These are phyloP conservation scores for Tulasnella sp. DNA, from an alignment of 768 basidiomycete genomes.

Conservation along the genomic window DNA sequence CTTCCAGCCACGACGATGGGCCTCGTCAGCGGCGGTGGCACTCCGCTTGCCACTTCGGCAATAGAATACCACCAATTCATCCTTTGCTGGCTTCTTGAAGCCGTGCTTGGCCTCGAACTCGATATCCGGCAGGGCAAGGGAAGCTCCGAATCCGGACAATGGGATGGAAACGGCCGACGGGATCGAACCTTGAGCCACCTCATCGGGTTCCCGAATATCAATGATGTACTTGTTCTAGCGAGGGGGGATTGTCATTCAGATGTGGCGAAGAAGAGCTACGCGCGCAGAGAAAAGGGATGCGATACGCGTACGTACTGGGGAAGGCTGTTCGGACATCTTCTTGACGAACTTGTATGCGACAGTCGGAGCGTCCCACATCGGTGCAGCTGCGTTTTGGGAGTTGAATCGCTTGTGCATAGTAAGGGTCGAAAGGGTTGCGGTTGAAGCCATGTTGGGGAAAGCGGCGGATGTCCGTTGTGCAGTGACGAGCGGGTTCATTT, in stretches of 20 bases:
- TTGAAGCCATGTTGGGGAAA: background rate
- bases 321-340: constrained; percentile 62
- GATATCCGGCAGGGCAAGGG: constrained; percentile 44
- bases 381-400: background rate
- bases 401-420: background rate
- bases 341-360: constrained; percentile 75
- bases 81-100: constrained; percentile 57
- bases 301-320: constrained; percentile 30
- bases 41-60: constrained; percentile 84
- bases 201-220: constrained; percentile 89
- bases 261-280: constrained; percentile 14
- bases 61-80: constrained; percentile 77
- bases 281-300: too few species aligned
- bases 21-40: constrained; percentile 68
- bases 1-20: constrained; percentile 66
- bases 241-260: background rate
- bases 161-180: constrained; percentile 88
- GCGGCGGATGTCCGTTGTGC: background rate
- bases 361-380: constrained; percentile 53
- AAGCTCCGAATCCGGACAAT: constrained; percentile 58
- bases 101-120: constrained; percentile 54
- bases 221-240: constrained; percentile 62
- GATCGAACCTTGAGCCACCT: constrained; percentile 84
- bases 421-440: background rate
- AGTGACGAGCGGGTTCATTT: background rate